These are phyloP conservation scores for Sporisorium scitamineum DNA, from an alignment of 1,284 basidiomycete species.

Conservation along the genomic window DNA sequence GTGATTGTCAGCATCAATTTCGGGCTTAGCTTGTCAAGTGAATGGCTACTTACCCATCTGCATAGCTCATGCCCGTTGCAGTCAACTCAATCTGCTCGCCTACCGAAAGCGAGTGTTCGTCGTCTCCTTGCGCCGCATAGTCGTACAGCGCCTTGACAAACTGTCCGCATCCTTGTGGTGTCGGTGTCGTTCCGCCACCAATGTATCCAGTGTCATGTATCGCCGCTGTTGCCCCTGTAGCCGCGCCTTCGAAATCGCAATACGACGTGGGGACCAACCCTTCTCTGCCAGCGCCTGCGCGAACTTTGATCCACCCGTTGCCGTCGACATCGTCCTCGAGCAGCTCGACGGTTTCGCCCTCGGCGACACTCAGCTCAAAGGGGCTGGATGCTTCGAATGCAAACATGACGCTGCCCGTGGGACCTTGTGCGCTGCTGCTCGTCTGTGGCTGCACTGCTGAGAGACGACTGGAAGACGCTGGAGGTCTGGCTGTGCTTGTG, in stretches of 20 bases:
- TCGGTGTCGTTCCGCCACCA: neutral
- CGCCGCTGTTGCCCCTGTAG: neutral
- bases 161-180: constrained; percentile 26
- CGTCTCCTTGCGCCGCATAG: constrained; percentile 47
- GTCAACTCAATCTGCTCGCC: constrained; percentile 50
- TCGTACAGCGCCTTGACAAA: constrained; percentile 54
- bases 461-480: neutral
- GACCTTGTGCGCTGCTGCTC: neutral
- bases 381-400: constrained; percentile 52
- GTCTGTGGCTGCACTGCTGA: neutral
- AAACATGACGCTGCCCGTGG: constrained; percentile 36
- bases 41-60: constrained; percentile 39
- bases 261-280: constrained; percentile 58
- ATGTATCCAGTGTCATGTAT: constrained; percentile 8
- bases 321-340: constrained; percentile 54
- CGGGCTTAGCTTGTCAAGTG: neutral
- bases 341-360: constrained; percentile 50
- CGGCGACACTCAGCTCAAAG: constrained; percentile 50
- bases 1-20: neutral
- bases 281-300: constrained; percentile 12
- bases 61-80: constrained; percentile 39
- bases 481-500: neutral
- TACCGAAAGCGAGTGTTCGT: constrained; percentile 37
- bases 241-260: constrained; percentile 22
- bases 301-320: constrained; percentile 55